phyloP scores from a whole-genome alignment of 1,284 basidiomycete species.

The Ganoderma lingzhi region DNA sequence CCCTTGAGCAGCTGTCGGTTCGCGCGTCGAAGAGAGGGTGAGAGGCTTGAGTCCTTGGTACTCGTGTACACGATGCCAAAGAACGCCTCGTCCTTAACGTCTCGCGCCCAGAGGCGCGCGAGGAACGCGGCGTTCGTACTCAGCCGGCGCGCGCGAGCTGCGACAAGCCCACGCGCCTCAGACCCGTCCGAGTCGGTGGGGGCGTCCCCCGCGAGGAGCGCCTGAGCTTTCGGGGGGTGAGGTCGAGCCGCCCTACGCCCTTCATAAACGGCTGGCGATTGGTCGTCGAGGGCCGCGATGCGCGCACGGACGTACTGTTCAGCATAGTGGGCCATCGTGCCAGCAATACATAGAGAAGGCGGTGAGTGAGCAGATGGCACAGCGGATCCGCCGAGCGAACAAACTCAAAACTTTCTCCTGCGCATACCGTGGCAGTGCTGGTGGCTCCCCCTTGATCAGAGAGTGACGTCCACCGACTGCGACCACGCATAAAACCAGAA shows the following conservation, averaged over 20 bases:
- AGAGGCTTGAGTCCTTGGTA: slow-evolving; percentile 21
- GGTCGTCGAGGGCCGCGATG: too few species aligned
- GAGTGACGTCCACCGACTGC: too few species aligned
- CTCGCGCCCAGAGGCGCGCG: slow-evolving; percentile 22
- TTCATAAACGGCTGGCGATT: not conserved
- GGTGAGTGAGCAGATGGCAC: too few species aligned
- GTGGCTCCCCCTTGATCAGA: too few species aligned
- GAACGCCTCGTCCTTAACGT: slow-evolving; percentile 22
- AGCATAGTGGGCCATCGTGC: too few species aligned
- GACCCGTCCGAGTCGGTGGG: slow-evolving; percentile 2
- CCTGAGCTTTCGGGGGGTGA: not conserved
- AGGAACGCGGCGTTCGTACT: slow-evolving; percentile 23
- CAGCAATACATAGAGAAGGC: too few species aligned
- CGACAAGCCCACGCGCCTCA: not conserved
- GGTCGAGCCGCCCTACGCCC: not conserved
- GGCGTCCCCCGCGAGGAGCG: slow-evolving; percentile 12
- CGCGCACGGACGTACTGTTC: too few species aligned
- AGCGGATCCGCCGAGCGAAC: too few species aligned
- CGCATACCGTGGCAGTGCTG: too few species aligned
- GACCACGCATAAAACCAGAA: too few species aligned
- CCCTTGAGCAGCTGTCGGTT: not conserved
- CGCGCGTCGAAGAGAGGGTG: slow-evolving; percentile 9
- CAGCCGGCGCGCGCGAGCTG: slow-evolving; percentile 19
- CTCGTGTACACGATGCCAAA: slow-evolving; percentile 24
- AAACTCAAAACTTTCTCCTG: too few species aligned